Percentiles rank a stretch among this genome's conserved stretches.
Evolutionary conservation across 2,329 filamentous ascomycete genomes (phyloP).

Genomic region (Apiospora pterosperma): DNA sequence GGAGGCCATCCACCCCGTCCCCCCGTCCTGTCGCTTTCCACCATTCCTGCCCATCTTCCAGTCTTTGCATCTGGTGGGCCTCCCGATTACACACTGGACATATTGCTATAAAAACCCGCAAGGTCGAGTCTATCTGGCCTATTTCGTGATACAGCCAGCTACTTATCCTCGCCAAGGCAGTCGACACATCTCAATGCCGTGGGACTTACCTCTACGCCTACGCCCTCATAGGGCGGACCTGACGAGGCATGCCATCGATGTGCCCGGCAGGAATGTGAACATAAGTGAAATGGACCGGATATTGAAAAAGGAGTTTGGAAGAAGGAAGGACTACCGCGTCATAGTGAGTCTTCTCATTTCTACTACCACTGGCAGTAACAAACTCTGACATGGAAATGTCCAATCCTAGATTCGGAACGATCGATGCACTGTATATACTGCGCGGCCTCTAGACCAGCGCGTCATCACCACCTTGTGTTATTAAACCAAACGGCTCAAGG

Average conservation of each 20-base stretch:
- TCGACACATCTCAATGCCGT: background rate
- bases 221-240: background rate
- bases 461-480: background rate
- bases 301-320: background rate
- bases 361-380: background rate
- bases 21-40: too few relatives aligned
- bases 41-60: background rate
- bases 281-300: background rate
- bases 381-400: background rate
- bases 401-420: background rate
- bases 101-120: background rate
- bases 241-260: background rate
- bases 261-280: background rate
- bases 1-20: too few relatives aligned
- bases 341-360: background rate
- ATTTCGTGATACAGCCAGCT: background rate
- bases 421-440: background rate
- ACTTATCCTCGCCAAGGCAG: background rate
- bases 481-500: background rate
- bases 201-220: background rate
- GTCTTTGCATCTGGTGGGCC: too few relatives aligned
- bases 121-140: background rate
- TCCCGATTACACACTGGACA: too few relatives aligned
- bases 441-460: background rate
- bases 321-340: background rate